A percentile compares a stretch with the other conserved stretches of the same genome.
These are phyloP conservation scores for Spathaspora girioi DNA, from an alignment of 805 yeast genomes.

Conservation along the genomic window DNA sequence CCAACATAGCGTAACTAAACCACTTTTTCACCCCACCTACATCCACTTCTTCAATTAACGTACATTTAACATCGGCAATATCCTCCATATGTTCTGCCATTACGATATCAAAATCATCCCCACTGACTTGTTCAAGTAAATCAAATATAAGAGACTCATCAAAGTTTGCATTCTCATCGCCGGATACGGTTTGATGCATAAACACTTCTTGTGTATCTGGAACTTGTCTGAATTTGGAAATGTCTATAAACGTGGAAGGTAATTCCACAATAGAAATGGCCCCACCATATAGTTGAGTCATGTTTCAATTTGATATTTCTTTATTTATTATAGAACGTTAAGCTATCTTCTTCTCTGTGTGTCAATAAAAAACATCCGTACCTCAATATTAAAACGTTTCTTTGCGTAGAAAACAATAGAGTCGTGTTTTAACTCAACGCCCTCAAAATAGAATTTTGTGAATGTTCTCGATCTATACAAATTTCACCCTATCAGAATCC, in stretches of 20 bases:
- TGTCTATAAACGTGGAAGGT: constrained; percentile 54
- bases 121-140: constrained; percentile 49
- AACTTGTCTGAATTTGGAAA: constrained; percentile 71
- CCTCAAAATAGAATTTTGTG: neutral
- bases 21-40: neutral
- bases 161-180: neutral
- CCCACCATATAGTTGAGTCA: constrained; percentile 68
- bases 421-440: neutral
- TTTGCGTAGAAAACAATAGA: neutral
- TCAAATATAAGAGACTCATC: constrained; percentile 65
- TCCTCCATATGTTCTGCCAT: constrained; percentile 55
- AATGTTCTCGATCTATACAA: neutral
- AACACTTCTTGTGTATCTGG: constrained; percentile 96
- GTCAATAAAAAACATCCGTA: neutral
- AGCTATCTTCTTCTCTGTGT: constrained; percentile 14
- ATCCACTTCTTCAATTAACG: constrained; percentile 7
- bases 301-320: neutral
- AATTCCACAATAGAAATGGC: constrained; percentile 45
- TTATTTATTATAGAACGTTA: neutral
- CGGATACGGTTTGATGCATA: constrained; percentile 31
- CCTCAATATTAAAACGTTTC: neutral
- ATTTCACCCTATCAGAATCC: too few species aligned
- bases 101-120: constrained; percentile 34
- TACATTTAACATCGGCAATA: constrained; percentile 30
- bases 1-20: constrained; percentile 1